Conservation (phyloP, 345 rosid species). For the Populus alba region DNA sequence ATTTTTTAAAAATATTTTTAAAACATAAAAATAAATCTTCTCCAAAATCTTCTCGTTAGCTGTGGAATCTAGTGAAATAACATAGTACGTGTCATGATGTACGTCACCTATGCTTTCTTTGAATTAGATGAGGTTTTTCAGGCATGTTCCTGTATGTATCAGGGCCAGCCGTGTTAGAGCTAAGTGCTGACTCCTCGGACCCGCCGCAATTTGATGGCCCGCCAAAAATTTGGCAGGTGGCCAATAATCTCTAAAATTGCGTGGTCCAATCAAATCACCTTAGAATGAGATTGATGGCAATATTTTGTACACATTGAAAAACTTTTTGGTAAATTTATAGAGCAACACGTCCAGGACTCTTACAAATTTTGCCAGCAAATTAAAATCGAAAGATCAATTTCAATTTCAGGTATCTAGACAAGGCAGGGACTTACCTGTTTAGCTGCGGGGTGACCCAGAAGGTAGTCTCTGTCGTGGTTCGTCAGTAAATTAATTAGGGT, state of each 20-base stretch:
- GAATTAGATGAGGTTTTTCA: background rate
- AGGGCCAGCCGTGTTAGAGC: too few species aligned
- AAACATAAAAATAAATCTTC: too few species aligned
- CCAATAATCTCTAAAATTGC: background rate
- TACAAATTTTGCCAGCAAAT: background rate
- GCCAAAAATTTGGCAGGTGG: background rate
- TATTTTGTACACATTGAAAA: background rate
- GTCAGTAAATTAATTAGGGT: conserved; percentile 37
- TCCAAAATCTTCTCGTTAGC: too few species aligned
- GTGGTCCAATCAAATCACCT: background rate
- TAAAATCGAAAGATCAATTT: background rate
- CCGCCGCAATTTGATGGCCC: background rate
- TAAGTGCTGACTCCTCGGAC: background rate
- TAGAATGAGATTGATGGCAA: background rate
- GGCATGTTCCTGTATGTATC: too few species aligned
- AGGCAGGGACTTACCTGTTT: conserved; percentile 32
- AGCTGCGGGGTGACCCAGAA: conserved; percentile 36
- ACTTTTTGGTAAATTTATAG: background rate
- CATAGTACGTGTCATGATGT: too few species aligned
- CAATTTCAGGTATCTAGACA: background rate
- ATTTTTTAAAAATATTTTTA: too few species aligned
- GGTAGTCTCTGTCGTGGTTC: conserved; percentile 38
- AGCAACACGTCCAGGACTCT: too few species aligned
- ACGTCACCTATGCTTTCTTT: too few species aligned
- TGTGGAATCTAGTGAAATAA: too few species aligned